Evolutionary conservation across 169 alveolate species (phyloP).

Genomic region (Babesia divergens): DNA sequence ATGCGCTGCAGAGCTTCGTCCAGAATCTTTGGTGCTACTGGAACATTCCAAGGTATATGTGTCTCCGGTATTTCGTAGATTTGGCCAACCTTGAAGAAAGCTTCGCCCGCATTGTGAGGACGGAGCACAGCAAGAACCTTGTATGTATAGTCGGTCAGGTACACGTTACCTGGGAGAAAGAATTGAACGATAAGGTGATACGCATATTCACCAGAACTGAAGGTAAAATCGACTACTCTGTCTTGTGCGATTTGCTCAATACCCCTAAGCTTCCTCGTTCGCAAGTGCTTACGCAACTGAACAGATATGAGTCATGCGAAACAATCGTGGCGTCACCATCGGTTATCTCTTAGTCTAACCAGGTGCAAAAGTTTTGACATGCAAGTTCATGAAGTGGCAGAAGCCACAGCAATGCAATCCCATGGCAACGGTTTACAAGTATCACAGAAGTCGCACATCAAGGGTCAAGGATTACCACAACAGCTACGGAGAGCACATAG

Average conservation of each 20-base stretch:
- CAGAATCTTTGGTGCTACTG: background rate
- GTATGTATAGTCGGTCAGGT: constrained; percentile 87
- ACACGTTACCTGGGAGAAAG: constrained; percentile 90
- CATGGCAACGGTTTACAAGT: too few relatives aligned
- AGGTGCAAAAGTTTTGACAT: too few relatives aligned
- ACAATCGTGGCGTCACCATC: background rate
- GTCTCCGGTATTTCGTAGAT: constrained; percentile 21
- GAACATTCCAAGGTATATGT: constrained; percentile 7
- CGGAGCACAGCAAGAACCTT: constrained; percentile 74
- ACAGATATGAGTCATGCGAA: background rate
- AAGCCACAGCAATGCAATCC: too few relatives aligned
- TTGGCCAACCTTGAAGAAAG: constrained; percentile 54
- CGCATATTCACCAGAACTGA: constrained; percentile 89
- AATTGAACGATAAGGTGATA: constrained; percentile 89
- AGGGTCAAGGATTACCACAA: too few relatives aligned
- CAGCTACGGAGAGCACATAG: too few relatives aligned
- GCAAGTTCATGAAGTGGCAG: too few relatives aligned
- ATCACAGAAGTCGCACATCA: too few relatives aligned
- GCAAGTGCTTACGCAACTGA: constrained; percentile 71
- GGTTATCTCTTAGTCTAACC: too few relatives aligned
- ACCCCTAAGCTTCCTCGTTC: constrained; percentile 67
- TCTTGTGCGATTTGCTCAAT: constrained; percentile 85
- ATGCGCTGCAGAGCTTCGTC: background rate
- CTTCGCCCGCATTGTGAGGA: constrained; percentile 61
- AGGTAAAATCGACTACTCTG: constrained; percentile 87